phyloP scores from a whole-genome alignment of 441 rosid genomes.

The Theobroma grandiflorum region DNA sequence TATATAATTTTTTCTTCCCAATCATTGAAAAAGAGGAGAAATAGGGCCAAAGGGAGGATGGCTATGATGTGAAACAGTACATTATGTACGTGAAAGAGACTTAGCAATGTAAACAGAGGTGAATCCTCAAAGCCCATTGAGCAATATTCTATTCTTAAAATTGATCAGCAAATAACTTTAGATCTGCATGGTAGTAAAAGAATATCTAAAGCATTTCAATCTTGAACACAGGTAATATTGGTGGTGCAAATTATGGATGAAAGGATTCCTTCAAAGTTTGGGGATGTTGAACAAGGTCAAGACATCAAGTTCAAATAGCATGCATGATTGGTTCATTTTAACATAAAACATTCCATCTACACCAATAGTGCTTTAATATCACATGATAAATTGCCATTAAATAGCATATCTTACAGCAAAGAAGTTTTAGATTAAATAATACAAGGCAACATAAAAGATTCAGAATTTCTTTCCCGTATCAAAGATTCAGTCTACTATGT shows the following conservation, averaged over 20 bases:
- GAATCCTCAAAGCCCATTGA: neutral
- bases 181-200: neutral
- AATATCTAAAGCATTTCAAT: conserved; percentile 1
- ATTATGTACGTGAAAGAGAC: neutral
- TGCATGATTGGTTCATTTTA: neutral
- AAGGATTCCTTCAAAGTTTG: neutral
- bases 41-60: neutral
- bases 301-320: neutral
- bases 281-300: conserved; percentile 7
- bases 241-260: neutral
- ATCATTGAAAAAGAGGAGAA: conserved; percentile 3
- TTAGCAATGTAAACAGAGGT: neutral
- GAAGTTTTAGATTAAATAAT: too few relatives aligned
- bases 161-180: neutral
- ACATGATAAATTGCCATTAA: neutral
- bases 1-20: neutral
- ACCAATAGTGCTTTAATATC: neutral
- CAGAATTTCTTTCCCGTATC: neutral
- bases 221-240: neutral
- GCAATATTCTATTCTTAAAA: neutral
- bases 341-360: neutral
- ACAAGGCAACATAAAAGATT: neutral
- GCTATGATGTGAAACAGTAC: neutral
- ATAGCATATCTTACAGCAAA: neutral
- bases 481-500: neutral